These are phyloP conservation scores for Lasiosphaeris hirsuta DNA, from an alignment of 495 filamentous ascomycete species.

Conservation along the genomic window DNA sequence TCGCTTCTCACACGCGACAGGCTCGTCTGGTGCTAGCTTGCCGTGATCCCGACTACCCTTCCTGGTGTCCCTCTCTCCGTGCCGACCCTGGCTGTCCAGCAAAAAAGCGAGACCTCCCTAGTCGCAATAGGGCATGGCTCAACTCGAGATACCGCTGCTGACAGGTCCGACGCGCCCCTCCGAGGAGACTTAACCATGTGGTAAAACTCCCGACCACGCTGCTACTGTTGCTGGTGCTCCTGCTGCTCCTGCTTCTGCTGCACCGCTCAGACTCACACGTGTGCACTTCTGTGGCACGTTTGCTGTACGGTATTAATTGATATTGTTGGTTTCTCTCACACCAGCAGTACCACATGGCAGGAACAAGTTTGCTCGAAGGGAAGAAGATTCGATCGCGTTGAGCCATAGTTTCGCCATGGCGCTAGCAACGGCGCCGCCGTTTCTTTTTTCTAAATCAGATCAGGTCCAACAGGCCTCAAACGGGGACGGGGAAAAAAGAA, in stretches of 20 bases:
- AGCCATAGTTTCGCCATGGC: background rate
- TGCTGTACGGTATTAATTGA: background rate
- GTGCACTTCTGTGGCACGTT: conserved; percentile 1
- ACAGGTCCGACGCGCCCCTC: conserved; percentile 10
- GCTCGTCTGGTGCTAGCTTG: conserved; percentile 14
- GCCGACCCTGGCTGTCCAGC: too few species aligned
- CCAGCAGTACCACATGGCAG: background rate
- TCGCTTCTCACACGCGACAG: background rate
- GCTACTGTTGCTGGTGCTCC: background rate
- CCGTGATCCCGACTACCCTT: conserved; percentile 7
- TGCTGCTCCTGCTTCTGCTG: background rate
- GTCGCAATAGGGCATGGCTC: conserved; percentile 11
- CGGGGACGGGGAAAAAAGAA: background rate
- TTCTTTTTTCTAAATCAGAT: background rate
- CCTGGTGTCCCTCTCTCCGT: background rate
- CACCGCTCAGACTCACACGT: conserved; percentile 14
- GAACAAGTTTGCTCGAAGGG: background rate
- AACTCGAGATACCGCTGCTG: conserved; percentile 2
- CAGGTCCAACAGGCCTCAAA: conserved; percentile 1
- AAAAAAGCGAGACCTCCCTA: conserved; percentile 1
- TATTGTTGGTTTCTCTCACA: too few species aligned
- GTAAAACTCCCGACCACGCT: conserved; percentile 14
- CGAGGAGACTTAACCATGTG: conserved; percentile 14
- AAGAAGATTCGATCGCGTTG: background rate
- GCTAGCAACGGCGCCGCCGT: background rate